Evolutionary conservation across 129 eudicot genomes (phyloP), one percentile per base, ranked within the genome.

Genomic region (Arctium minus): DNA sequence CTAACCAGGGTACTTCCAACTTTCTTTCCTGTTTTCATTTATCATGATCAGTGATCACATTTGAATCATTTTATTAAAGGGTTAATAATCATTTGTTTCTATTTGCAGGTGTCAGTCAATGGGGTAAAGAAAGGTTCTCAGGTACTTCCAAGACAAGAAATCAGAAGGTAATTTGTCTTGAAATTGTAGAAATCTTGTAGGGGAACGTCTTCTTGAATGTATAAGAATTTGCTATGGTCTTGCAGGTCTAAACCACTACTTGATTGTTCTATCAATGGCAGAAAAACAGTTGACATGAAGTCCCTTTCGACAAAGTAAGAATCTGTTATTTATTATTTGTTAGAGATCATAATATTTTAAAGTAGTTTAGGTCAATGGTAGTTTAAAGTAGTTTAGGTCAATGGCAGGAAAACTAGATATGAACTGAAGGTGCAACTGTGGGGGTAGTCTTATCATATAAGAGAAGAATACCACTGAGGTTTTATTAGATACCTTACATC

Each of bases 21-120:
- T 70, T 85, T 84, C 82, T 64, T 84, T 39, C 50, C 44, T 76
- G 0, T 70, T 64, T 9, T 31, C 35, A 5, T 22, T 65, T 30
- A 44, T 35, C 68, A 22, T 83, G 7, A 29, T 77, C 27, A 27
- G 13, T 83, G 7, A 29, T 77, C 35, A 36, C 29, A 73, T 79
- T 48, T 69, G 22, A 42, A 70, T 36, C 40, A 27, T 36, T 56
- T 56, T 37, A 56, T 10, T 64, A 30, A 12, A 0, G 18, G 70
- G 18, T 77, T 76, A 6, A 65, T 76, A 6, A 65, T 36, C 7
- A 10, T 46, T 38, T 72, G 71, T 74, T 81, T 60, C 53, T 9
- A 73, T 72, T 60, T 82, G 85, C 88, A 94, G 98, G 91, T 82
- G 38, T 80, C 91, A 18, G 84, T 81, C 38, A 86, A 77, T 50